Evolutionary conservation across 768 basidiomycete species (phyloP).

Genomic region (Suillus clintonianus): DNA sequence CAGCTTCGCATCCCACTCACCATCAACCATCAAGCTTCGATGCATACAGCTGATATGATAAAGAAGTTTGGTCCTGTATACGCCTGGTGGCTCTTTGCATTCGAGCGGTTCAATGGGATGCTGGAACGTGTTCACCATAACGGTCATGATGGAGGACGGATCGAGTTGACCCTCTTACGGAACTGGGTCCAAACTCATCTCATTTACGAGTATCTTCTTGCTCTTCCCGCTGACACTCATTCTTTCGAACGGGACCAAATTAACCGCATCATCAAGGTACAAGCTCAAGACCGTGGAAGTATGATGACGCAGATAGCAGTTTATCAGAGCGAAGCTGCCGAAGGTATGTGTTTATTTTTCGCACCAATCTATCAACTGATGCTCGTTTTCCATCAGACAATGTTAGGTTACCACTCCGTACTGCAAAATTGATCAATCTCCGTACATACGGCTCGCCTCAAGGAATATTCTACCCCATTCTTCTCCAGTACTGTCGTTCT

Average conservation of each 20-base stretch:
- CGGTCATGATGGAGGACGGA: slow-evolving; percentile 29
- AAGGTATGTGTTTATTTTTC: not conserved
- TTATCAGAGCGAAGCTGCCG: not conserved
- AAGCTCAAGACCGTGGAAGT: slow-evolving; percentile 8
- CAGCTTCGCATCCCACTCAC: not conserved
- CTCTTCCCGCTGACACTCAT: slow-evolving; percentile 15
- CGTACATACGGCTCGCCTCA: not conserved
- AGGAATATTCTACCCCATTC: not conserved
- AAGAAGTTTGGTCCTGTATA: slow-evolving; percentile 32
- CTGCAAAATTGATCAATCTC: not conserved
- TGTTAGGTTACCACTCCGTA: not conserved
- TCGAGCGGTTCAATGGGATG: slow-evolving; percentile 37
- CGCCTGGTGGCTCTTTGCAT: slow-evolving; percentile 38
- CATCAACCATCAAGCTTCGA: slow-evolving; percentile 32
- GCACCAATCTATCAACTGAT: not conserved
- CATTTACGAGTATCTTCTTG: slow-evolving; percentile 22
- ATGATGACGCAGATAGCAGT: not conserved
- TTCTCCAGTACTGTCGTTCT: not conserved
- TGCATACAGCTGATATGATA: slow-evolving; percentile 26
- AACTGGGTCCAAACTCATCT: slow-evolving; percentile 29
- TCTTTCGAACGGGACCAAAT: slow-evolving; percentile 11
- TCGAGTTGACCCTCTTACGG: slow-evolving; percentile 32
- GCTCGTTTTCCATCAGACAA: not conserved
- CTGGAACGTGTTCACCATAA: slow-evolving; percentile 34
- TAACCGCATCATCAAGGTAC: slow-evolving; percentile 12